phyloP scores from a whole-genome alignment of 1,284 basidiomycete genomes.

The Apiotrichum akiyoshidainum region DNA sequence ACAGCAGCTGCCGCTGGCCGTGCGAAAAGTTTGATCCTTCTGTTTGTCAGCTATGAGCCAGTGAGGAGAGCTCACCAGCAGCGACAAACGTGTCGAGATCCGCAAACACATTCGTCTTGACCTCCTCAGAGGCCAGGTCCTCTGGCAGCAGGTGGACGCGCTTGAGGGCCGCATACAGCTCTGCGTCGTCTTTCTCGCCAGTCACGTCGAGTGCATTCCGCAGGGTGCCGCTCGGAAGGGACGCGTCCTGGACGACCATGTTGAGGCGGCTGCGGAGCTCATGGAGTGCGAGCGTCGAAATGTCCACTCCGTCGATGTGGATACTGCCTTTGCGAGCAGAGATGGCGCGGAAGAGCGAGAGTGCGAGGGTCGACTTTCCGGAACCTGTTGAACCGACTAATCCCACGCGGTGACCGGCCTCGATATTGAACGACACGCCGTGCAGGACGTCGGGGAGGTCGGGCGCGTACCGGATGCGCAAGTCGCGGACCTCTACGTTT shows the following conservation, averaged over 20 bases:
- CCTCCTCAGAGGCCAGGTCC: slow-evolving; percentile 52
- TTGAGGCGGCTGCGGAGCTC: slow-evolving; percentile 62
- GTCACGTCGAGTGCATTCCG: slow-evolving; percentile 62
- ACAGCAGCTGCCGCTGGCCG: slow-evolving; percentile 73
- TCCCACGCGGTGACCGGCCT: slow-evolving; percentile 72
- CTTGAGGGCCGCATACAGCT: slow-evolving; percentile 57
- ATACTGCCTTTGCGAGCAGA: slow-evolving; percentile 64
- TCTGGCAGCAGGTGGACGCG: slow-evolving; percentile 56
- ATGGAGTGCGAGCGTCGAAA: slow-evolving; percentile 58
- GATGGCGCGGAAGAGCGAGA: slow-evolving; percentile 65
- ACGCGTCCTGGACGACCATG: slow-evolving; percentile 53
- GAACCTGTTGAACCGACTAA: slow-evolving; percentile 65
- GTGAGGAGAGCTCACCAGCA: slow-evolving; percentile 18
- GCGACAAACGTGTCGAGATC: slow-evolving; percentile 56
- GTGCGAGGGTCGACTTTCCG: slow-evolving; percentile 73
- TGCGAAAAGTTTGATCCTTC: slow-evolving; percentile 67
- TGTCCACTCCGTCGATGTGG: slow-evolving; percentile 67
- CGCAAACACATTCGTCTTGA: slow-evolving; percentile 54
- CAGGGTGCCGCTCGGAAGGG: slow-evolving; percentile 55
- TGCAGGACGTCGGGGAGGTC: slow-evolving; percentile 71
- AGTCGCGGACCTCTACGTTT: slow-evolving; percentile 61
- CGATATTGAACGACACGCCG: slow-evolving; percentile 61
- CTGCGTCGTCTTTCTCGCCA: slow-evolving; percentile 51
- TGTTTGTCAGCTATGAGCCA: background rate
- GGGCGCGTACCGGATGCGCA: slow-evolving; percentile 65